Conservation (phyloP, 176 grass and related monocot genomes). For the Panicum miliaceum region DNA sequence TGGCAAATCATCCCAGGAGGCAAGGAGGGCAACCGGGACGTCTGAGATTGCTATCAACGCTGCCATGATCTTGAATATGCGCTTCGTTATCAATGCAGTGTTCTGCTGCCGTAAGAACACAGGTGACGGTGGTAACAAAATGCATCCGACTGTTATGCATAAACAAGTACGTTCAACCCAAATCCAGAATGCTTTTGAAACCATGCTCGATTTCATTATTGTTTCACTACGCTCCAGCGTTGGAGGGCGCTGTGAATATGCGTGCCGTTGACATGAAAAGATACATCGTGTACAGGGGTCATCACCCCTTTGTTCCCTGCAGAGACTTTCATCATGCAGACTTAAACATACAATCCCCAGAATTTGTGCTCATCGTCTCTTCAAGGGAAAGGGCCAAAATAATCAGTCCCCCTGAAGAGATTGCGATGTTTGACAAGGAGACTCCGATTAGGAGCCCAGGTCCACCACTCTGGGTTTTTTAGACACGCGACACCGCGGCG, state of each 20-base stretch:
- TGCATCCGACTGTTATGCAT: not conserved
- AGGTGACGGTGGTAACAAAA: not conserved
- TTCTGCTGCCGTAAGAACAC: not conserved
- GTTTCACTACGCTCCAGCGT: not conserved
- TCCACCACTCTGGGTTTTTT: conserved; percentile 60
- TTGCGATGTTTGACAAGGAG: not conserved
- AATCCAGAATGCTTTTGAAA: not conserved
- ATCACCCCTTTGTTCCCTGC: not conserved
- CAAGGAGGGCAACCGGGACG: too few relatives aligned
- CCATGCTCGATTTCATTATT: not conserved
- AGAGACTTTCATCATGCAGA: not conserved
- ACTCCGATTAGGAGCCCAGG: not conserved
- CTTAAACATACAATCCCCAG: not conserved
- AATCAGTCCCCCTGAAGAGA: conserved; percentile 22
- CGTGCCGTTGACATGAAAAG: not conserved
- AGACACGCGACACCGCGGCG: not conserved
- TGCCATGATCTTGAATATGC: not conserved
- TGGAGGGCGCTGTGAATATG: conserved; percentile 1
- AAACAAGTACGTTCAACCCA: not conserved
- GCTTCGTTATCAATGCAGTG: not conserved
- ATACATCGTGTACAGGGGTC: not conserved
- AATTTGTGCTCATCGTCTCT: not conserved
- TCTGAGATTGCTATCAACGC: too few relatives aligned
- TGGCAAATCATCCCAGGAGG: too few relatives aligned
- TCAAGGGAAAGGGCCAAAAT: conserved; percentile 34